Evolutionary conservation across 2,329 filamentous ascomycete genomes (phyloP).

Genomic region (Aspergillus ibericus): DNA sequence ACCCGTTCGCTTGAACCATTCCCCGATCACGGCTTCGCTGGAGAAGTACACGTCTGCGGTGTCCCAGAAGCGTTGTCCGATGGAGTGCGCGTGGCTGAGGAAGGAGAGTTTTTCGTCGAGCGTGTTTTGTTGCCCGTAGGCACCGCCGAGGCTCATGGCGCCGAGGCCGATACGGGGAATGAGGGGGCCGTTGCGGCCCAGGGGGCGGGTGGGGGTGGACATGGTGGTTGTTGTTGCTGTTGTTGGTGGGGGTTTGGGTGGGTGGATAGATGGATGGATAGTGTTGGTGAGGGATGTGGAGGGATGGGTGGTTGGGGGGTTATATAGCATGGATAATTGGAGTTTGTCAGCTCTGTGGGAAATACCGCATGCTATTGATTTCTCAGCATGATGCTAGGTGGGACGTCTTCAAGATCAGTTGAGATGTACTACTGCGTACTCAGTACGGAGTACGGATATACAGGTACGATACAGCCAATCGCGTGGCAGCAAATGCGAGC

Average conservation of each 20-base stretch:
- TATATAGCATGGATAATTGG: no score
- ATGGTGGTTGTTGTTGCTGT: not conserved
- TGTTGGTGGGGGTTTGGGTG: not conserved
- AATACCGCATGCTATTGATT: no score
- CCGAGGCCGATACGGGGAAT: conserved; percentile 28
- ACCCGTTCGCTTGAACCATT: conserved; percentile 43
- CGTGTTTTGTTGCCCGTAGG: conserved; percentile 20
- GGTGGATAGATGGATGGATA: not conserved
- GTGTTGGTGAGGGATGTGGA: no score
- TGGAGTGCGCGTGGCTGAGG: conserved; percentile 33
- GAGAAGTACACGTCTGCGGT: conserved; percentile 34
- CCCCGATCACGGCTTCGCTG: conserved; percentile 33
- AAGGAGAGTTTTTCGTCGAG: conserved; percentile 19
- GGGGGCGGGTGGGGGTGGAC: conserved; percentile 5
- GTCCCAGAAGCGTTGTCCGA: conserved; percentile 35
- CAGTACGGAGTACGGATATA: no score
- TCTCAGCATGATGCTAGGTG: no score
- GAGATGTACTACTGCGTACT: no score
- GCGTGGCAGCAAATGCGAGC: no score
- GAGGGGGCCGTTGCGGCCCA: conserved; percentile 22
- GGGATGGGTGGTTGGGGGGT: no score
- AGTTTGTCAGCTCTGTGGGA: no score
- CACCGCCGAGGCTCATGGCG: conserved; percentile 25
- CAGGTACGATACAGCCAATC: no score
- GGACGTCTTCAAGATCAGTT: no score